Base-by-base conservation (phyloP, 345 rosid genomes). In the Eucalyptus tenuipes region DNA sequence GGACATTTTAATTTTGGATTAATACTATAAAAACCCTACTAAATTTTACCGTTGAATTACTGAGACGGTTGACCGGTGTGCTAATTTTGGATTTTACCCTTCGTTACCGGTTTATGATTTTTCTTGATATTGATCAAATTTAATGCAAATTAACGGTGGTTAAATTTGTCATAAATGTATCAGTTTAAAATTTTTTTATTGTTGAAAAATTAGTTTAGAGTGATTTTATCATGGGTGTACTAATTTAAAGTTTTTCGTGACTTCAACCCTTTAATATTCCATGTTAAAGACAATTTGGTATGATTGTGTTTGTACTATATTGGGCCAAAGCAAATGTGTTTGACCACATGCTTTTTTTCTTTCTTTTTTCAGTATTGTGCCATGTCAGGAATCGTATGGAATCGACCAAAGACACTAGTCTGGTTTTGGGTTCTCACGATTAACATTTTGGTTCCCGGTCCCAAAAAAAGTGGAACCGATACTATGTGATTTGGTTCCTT, bases 131-230 rank as follows among this genome's bases (percentile, higher is more conserved):
- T 50, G 0, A 50, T 50, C 4, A 0, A 50, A 50, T 50, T 50
- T 50, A 50, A 50, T 0, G 4, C 1, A 50, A 50, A 17, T 0
- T 50, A 50, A 17, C 1, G 0, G 1, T 50, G 8, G 4, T 0
- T 17, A 50, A 0, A 50, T 17, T 17, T 50, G 1, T 7, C 3
- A 50, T 16, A 50, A 17, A 50, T 50, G 4, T 17, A 44, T 2
- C 2, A 9, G 1, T 44, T 44, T 44, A 44, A 44, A 2, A 44
- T 44, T 44, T 44, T 44, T 44, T 50, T 50, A 17, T 16, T 8
- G 1, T 50, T 0, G 1, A 49, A 49, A 49, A 49, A 50, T 16
- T 50, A 50, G 4, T 50, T 50, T 49, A 0, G 1, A 49, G 7
- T 50, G 16, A 50, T 16, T 50, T 50, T 50, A 50, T 50, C 53